phyloP scores from a whole-genome alignment of 768 basidiomycete genomes.

The Tylopilus sp. region DNA sequence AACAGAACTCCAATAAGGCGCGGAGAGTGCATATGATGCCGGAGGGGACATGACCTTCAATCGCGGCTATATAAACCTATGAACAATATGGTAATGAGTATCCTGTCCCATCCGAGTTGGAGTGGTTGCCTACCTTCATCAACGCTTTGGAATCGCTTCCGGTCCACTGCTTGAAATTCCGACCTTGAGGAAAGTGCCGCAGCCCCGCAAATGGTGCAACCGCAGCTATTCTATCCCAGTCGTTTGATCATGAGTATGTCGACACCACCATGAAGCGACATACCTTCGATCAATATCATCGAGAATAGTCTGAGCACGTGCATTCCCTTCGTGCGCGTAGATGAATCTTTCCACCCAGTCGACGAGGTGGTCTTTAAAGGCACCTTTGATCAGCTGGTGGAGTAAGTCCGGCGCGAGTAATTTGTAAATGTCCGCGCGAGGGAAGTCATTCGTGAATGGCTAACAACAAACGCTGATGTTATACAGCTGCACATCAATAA shows the following conservation, averaged over 20 bases:
- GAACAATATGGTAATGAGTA: background rate
- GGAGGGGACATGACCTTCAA: background rate
- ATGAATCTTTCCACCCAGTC: background rate
- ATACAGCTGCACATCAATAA: too few relatives aligned
- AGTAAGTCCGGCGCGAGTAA: background rate
- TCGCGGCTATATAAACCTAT: background rate
- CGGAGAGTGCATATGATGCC: background rate
- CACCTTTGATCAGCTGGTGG: background rate
- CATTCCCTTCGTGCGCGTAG: too few relatives aligned
- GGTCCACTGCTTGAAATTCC: too few relatives aligned
- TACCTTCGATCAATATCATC: conserved; percentile 32
- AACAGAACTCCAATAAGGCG: background rate
- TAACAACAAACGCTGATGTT: too few relatives aligned
- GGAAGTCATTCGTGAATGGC: conserved; percentile 33
- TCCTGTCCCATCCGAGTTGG: too few relatives aligned
- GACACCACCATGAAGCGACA: background rate
- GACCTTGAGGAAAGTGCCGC: too few relatives aligned
- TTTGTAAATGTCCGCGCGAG: conserved; percentile 29
- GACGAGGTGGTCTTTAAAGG: background rate
- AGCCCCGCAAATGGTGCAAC: conserved; percentile 25
- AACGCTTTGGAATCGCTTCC: too few relatives aligned
- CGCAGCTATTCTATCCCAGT: conserved; percentile 23
- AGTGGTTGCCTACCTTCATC: background rate
- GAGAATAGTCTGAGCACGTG: conserved; percentile 12
- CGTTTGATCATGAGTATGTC: background rate